Percentiles rank a stretch among this genome's conserved stretches.
phyloP scores from a whole-genome alignment of 139 green algal genomes.

The Chlorella sp. region DNA sequence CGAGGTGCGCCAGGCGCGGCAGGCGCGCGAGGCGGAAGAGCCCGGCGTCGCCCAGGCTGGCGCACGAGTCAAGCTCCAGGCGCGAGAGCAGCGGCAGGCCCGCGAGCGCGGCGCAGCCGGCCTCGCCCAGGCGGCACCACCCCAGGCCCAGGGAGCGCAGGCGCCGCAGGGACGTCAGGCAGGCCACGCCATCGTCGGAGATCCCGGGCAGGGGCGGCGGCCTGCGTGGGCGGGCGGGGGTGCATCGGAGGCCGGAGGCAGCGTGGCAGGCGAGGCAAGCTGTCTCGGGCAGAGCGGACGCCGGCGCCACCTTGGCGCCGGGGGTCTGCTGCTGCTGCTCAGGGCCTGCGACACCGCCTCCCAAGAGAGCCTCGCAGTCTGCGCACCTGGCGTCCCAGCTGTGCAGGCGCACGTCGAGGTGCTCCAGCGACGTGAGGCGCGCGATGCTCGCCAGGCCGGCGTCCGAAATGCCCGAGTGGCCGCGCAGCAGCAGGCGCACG shows the following conservation, averaged over 20 bases:
- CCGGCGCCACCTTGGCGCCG: too few relatives aligned
- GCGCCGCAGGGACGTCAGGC: background rate
- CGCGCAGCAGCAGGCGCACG: constrained; percentile 6
- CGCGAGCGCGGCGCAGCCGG: background rate
- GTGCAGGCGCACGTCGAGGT: constrained; percentile 6
- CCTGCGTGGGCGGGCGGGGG: background rate
- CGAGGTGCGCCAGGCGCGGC: background rate
- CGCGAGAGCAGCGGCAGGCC: background rate
- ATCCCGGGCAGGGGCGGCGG: background rate
- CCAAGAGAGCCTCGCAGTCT: background rate
- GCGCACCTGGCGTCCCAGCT: background rate
- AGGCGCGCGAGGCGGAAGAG: background rate
- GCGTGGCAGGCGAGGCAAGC: background rate
- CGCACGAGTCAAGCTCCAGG: background rate
- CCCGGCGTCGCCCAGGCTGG: background rate
- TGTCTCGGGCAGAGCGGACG: background rate
- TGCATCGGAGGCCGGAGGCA: background rate
- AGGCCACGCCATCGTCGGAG: background rate
- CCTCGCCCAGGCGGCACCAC: background rate
- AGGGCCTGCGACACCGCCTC: too few relatives aligned
- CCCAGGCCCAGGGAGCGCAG: constrained; percentile 2
- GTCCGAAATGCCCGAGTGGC: background rate
- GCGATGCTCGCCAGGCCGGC: background rate
- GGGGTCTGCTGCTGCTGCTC: too few relatives aligned
- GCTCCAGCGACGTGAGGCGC: background rate